Percentiles rank a stretch among this genome's conserved stretches.
These are phyloP conservation scores for Tetracladium maxilliforme DNA, from an alignment of 2,329 filamentous ascomycete species.

Conservation along the genomic window DNA sequence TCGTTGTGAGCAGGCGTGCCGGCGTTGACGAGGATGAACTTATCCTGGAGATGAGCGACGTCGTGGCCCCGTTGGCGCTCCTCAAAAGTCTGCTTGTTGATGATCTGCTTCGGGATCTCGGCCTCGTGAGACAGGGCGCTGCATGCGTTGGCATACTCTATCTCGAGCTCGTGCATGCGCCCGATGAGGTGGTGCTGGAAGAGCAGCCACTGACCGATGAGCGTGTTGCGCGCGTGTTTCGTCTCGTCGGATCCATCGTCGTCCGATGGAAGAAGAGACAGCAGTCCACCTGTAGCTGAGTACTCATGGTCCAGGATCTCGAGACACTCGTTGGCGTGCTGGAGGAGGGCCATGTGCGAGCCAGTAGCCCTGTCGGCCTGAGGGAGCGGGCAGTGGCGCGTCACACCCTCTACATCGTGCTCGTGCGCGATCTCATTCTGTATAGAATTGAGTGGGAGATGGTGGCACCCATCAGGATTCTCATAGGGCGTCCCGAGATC, in stretches of 20 bases:
- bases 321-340: slow-evolving; percentile 43
- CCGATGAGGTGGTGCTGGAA: slow-evolving; percentile 35
- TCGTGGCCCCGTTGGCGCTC: slow-evolving; percentile 28
- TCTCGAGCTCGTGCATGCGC: slow-evolving; percentile 42
- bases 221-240: slow-evolving; percentile 28
- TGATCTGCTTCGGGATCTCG: slow-evolving; percentile 31
- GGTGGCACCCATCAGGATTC: slow-evolving; percentile 30
- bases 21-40: slow-evolving; percentile 37
- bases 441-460: slow-evolving; percentile 28
- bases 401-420: slow-evolving; percentile 23
- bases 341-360: slow-evolving; percentile 30
- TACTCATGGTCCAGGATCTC: slow-evolving; percentile 46
- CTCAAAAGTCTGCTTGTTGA: slow-evolving; percentile 35
- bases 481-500: too few species aligned
- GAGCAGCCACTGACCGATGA: slow-evolving; percentile 42
- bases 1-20: slow-evolving; percentile 32
- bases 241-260: slow-evolving; percentile 19
- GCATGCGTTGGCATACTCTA: slow-evolving; percentile 31
- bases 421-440: slow-evolving; percentile 27
- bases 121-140: slow-evolving; percentile 35
- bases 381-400: slow-evolving; percentile 29
- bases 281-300: slow-evolving; percentile 35
- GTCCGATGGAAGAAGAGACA: slow-evolving; percentile 34
- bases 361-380: slow-evolving; percentile 6
- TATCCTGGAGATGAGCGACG: slow-evolving; percentile 38